phyloP scores from a whole-genome alignment of 106 monocot genomes.

The Chionographis japonica region DNA sequence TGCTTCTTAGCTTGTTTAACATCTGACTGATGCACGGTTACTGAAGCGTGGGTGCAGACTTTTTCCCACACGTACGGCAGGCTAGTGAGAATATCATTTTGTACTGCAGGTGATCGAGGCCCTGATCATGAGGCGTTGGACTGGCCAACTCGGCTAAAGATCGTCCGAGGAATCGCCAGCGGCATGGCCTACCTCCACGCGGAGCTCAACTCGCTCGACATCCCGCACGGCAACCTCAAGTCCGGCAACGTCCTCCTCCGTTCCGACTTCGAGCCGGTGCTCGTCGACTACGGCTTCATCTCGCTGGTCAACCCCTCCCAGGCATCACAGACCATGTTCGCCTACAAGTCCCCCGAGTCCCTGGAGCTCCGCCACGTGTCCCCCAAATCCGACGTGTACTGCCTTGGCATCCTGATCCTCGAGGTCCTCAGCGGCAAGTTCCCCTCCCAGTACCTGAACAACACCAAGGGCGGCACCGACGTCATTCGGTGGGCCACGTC shows the following conservation, averaged over 20 bases:
- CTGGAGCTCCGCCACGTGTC: slow-evolving; percentile 28
- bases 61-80: neutral
- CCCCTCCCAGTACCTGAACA: slow-evolving; percentile 66
- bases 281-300: slow-evolving; percentile 72
- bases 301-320: slow-evolving; percentile 46
- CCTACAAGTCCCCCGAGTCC: slow-evolving; percentile 64
- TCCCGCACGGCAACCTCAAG: slow-evolving; percentile 84
- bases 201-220: slow-evolving; percentile 32
- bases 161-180: slow-evolving; percentile 47
- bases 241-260: slow-evolving; percentile 71
- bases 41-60: no score
- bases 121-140: slow-evolving; percentile 49
- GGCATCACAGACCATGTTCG: slow-evolving; percentile 37
- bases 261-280: slow-evolving; percentile 54
- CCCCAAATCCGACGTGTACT: slow-evolving; percentile 74
- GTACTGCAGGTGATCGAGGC: slow-evolving; percentile 47
- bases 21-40: no score
- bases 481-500: slow-evolving; percentile 41
- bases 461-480: slow-evolving; percentile 55
- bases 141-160: slow-evolving; percentile 66
- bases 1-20: no score
- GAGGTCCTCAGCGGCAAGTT: slow-evolving; percentile 84
- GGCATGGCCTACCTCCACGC: slow-evolving; percentile 65
- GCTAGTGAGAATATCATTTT: neutral
- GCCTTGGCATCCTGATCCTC: slow-evolving; percentile 80